Conservation (phyloP, 2,329 filamentous ascomycete species). For the Aureobasidium sp. region DNA sequence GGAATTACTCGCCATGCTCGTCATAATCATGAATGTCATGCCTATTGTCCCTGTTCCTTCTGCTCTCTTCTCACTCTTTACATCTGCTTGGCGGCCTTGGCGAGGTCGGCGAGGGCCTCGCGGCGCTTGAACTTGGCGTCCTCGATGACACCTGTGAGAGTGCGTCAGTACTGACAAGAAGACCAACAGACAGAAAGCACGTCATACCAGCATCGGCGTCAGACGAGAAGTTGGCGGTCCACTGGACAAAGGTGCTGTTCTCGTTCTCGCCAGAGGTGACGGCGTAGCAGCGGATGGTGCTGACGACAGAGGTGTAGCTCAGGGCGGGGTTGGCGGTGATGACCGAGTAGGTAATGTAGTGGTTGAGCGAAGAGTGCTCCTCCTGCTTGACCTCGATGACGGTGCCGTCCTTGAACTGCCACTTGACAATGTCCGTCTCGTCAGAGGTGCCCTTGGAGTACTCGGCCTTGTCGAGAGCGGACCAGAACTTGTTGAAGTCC, state of each 20-base stretch:
- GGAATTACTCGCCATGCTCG: not conserved
- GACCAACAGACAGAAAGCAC: no score
- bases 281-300: conserved; percentile 58
- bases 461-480: conserved; percentile 54
- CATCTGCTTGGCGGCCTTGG: conserved; percentile 34
- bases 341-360: conserved; percentile 68
- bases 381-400: conserved; percentile 68
- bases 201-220: conserved; percentile 61
- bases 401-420: conserved; percentile 64
- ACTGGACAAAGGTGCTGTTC: conserved; percentile 60
- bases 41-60: not conserved
- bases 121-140: conserved; percentile 72
- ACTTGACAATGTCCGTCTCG: conserved; percentile 61
- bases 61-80: conserved; percentile 12
- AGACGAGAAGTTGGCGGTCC: conserved; percentile 63
- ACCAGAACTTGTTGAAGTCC: conserved; percentile 62
- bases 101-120: conserved; percentile 61
- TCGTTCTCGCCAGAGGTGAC: conserved; percentile 60
- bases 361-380: conserved; percentile 65
- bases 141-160: conserved; percentile 55
- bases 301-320: conserved; percentile 59
- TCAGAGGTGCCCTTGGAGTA: conserved; percentile 54
- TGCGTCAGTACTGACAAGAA: not conserved
- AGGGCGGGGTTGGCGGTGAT: conserved; percentile 60
- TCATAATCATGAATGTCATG: conserved; percentile 14